Evolutionary conservation across 129 eudicot species (phyloP), one percentile per base, ranked within the genome.

Genomic region (Chrysanthemum lavandulifolium): DNA sequence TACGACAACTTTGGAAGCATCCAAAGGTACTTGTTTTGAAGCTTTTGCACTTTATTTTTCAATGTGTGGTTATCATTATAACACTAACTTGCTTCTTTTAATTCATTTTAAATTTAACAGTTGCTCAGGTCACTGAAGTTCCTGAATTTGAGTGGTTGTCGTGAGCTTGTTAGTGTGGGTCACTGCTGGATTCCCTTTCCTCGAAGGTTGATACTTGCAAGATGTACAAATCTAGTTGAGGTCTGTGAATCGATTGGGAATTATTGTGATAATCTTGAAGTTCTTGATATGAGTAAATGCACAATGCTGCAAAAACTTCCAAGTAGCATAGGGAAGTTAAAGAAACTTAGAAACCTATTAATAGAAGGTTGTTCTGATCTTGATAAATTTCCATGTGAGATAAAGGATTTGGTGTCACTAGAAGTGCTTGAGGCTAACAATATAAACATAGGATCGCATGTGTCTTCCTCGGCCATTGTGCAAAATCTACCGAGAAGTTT

Each of bases 81-180:
- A 65, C 49, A 64, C 68, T 69, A 51, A 51, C 25, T 13, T 9
- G 73, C 31, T 31, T 53, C 9, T 36, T n/a, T 53, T 3, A 2
- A 10, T 12, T 29, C 6, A 2, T 31, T 63, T 5, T 52, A 8
- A 23, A 31, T 33, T 5, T 47, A 48, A 65, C 79, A 79, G 79
- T 31, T 58, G 7, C 79, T 79, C 27, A 59, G 40, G 57, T 67
- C 70, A 54, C 18, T 79, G 36, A 79, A 79, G 63, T 65, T 79
- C 51, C 75, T 79, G 33, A 74, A 74, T 65, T 53, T 74, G 8
- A 54, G 18, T 52, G 11, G 55, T 51, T 74, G 67, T 29, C n/a
- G 13, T 63, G 71, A 50, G 18, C 78, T 74, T 74, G 62, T 65
- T 54, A 73, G 48, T 11, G 72, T 65, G 11, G 79, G 69, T 16